A percentile compares a stretch with the other conserved stretches of the same genome.
Conservation (phyloP, 768 basidiomycete species). For the Termitomyces eurrhizus region DNA sequence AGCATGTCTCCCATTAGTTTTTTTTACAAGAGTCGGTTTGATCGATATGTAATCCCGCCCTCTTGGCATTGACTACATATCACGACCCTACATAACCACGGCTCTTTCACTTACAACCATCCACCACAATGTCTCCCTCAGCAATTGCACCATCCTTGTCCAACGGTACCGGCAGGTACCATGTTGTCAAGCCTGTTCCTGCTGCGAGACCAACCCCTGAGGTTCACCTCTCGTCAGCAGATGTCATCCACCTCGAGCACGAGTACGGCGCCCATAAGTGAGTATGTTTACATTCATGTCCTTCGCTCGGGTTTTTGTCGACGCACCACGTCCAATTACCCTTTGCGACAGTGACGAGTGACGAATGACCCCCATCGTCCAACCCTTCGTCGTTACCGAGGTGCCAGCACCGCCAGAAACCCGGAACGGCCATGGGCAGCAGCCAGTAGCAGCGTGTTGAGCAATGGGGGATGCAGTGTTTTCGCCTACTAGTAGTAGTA, state of each 20-base stretch:
- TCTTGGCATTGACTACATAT: conserved; percentile 12
- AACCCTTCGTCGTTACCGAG: conserved; percentile 16
- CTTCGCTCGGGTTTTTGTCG: conserved; percentile 22
- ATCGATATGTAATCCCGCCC: conserved; percentile 8
- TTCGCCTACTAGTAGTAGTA: conserved; percentile 1
- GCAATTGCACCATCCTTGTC: conserved; percentile 16
- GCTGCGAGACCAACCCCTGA: conserved; percentile 7
- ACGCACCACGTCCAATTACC: conserved; percentile 23
- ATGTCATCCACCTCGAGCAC: conserved; percentile 79
- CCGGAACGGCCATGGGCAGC: conserved; percentile 5
- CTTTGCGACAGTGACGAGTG: conserved; percentile 21
- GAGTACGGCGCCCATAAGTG: conserved; percentile 88
- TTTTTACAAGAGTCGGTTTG: conserved; percentile 3
- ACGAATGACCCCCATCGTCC: conserved; percentile 14
- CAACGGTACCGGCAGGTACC: conserved; percentile 20
- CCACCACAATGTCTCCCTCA: conserved; percentile 20
- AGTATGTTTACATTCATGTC: conserved; percentile 29
- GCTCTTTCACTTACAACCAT: not conserved
- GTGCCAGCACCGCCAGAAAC: conserved; percentile 3
- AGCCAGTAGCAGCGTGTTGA: conserved; percentile 11
- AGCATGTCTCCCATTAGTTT: not conserved
- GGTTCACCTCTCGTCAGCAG: conserved; percentile 48
- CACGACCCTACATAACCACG: conserved; percentile 6
- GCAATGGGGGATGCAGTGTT: conserved; percentile 3
- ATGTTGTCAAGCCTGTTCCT: conserved; percentile 13